Evolutionary conservation across 768 basidiomycete species (phyloP), one percentile per base, ranked within the genome.

Genomic region (Boletus sp.): DNA sequence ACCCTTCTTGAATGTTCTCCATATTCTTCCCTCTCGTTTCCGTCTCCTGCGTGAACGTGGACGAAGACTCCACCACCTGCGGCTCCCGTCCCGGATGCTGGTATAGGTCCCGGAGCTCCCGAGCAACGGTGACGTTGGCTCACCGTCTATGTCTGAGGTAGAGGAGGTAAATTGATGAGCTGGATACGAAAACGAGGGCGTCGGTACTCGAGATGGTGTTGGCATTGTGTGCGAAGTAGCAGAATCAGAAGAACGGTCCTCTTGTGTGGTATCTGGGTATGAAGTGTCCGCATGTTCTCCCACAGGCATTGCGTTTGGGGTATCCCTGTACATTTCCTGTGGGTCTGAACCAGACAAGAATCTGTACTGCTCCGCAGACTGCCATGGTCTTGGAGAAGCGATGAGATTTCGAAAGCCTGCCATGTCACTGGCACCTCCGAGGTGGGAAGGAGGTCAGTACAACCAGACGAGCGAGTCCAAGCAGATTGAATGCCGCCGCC

Each of bases 81-180:
- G 75, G 51, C 74, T 71, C 58, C 74, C 76, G 53, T 82, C 75
- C 42, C 75, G 68, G 70, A 76, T 73, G 68, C 72, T 78, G 37
- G 72, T 64, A 51, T 69, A 60, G 45, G 51, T 15, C 21, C 43
- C 56, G 15, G 57, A 39, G 25, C 45, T 47, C 49, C 75, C 67
- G 33, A 83, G 61, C 49, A 73, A 73, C 35, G 83, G 76, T 47
- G 80, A 73, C 37, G 71, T 72, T 43, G 79, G 76, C 62, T 87
- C 88, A 58, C 76, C 80, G 54, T 88, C 88, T 4, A 78, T 78
- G 59, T 87, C 85, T 23, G 83, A 84, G 17, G 75, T 70, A 61
- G 79, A 83, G 32, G 81, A 79, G 7, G 82, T 81, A 34, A 81
- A 73, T 21, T 72, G 73, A 55, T 74, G 71, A 11, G 76, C 73